phyloP scores from a whole-genome alignment of 192 early-diverging fungal species.

The Gryganskiella cystojenkinii region DNA sequence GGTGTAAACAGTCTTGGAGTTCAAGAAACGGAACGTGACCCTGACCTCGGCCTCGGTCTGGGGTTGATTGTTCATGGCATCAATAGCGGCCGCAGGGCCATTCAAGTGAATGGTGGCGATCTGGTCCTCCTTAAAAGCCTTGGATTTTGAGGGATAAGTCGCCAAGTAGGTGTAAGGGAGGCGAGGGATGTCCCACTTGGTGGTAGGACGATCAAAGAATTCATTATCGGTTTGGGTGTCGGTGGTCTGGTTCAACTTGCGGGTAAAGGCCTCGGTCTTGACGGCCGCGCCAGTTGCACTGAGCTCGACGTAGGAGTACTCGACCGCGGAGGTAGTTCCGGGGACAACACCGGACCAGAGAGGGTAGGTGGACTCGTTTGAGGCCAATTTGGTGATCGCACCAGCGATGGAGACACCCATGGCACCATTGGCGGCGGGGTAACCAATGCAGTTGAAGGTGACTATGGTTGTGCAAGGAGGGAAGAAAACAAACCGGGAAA shows the following conservation, averaged over 20 bases:
- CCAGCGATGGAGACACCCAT: conserved; percentile 34
- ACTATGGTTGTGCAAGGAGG: no score
- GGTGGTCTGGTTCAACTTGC: conserved; percentile 44
- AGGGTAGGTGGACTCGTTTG: conserved; percentile 30
- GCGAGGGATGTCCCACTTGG: conserved; percentile 37
- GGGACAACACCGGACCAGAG: conserved; percentile 30
- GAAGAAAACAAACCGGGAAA: no score
- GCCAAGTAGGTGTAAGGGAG: conserved; percentile 59
- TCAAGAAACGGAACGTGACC: conserved; percentile 53
- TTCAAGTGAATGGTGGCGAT: conserved; percentile 57
- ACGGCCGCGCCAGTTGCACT: conserved; percentile 22
- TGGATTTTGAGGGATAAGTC: conserved; percentile 56
- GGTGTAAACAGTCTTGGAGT: conserved; percentile 45
- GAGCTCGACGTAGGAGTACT: conserved; percentile 46
- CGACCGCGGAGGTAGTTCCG: conserved; percentile 24
- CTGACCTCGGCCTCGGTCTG: conserved; percentile 24
- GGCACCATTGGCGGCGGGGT: conserved; percentile 9
- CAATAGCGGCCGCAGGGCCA: conserved; percentile 36
- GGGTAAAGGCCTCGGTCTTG: conserved; percentile 41
- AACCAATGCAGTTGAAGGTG: conserved; percentile 41
- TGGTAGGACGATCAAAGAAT: conserved; percentile 60
- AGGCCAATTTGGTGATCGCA: conserved; percentile 20
- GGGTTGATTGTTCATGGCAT: conserved; percentile 40
- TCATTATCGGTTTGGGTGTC: conserved; percentile 54
- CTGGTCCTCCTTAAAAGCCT: conserved; percentile 54